phyloP scores from a whole-genome alignment of 768 basidiomycete genomes.

The Panaeolus papilionaceus region DNA sequence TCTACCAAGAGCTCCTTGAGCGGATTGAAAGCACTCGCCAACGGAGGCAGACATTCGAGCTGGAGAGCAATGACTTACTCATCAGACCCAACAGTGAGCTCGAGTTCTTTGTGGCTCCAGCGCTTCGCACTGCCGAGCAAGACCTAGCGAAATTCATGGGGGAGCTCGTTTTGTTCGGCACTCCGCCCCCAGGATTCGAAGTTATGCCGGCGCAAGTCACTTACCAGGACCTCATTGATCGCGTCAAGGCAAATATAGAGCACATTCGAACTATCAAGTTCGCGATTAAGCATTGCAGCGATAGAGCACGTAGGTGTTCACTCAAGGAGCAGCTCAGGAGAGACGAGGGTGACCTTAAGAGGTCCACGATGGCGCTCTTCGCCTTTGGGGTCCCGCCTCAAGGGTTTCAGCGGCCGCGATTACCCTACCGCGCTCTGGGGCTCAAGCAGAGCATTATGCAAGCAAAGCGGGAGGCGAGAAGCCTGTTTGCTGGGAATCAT shows the following conservation, averaged over 20 bases:
- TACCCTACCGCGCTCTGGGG: too few relatives aligned
- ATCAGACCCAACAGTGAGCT: background rate
- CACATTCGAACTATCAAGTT: background rate
- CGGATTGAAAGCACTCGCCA: background rate
- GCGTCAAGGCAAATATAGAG: background rate
- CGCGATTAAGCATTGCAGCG: background rate
- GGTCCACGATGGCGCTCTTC: background rate
- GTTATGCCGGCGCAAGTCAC: background rate
- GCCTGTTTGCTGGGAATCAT: too few relatives aligned
- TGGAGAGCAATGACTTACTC: background rate
- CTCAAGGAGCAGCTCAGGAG: background rate
- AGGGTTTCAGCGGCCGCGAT: background rate
- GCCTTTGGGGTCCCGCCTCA: background rate
- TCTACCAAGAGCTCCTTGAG: background rate
- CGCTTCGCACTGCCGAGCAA: background rate
- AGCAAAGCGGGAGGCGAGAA: too few relatives aligned
- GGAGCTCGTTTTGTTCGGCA: background rate
- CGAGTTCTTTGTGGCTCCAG: background rate
- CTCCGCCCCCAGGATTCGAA: background rate
- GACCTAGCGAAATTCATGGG: background rate
- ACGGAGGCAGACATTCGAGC: background rate
- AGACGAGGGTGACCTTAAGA: background rate
- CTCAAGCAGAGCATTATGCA: too few relatives aligned
- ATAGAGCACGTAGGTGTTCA: background rate
- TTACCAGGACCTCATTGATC: background rate